These are phyloP conservation scores for Aspergillus oerlinghausenensis DNA, from an alignment of 2,329 filamentous ascomycete species.

Conservation along the genomic window DNA sequence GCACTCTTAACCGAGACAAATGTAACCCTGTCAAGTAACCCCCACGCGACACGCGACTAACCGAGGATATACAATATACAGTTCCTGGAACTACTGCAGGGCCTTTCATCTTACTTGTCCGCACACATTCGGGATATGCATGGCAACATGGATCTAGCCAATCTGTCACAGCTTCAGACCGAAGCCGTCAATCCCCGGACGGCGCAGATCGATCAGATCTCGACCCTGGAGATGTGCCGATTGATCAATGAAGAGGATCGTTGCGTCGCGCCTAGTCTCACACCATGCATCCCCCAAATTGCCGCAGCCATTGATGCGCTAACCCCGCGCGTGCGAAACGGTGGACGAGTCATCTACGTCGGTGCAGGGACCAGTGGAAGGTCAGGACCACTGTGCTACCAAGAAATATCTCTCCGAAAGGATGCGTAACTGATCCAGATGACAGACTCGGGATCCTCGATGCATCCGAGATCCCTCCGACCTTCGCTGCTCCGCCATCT, in stretches of 20 bases:
- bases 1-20: constrained; percentile 16
- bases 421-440: background rate
- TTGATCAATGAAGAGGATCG: constrained; percentile 38
- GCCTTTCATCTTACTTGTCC: background rate
- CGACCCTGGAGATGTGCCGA: constrained; percentile 36
- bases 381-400: constrained; percentile 17
- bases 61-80: background rate
- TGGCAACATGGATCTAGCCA: constrained; percentile 4
- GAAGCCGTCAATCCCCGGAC: constrained; percentile 35
- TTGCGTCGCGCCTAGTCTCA: constrained; percentile 28
- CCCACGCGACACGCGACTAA: background rate
- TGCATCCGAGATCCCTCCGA: constrained; percentile 42
- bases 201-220: constrained; percentile 32
- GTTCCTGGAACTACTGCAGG: background rate
- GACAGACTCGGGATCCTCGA: constrained; percentile 38
- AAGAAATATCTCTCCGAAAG: too few species aligned
- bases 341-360: constrained; percentile 34
- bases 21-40: background rate
- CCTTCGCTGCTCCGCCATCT: constrained; percentile 34
- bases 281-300: constrained; percentile 29
- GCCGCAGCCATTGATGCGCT: constrained; percentile 32
- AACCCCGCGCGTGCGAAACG: constrained; percentile 25
- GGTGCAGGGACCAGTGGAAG: constrained; percentile 44
- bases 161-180: constrained; percentile 32
- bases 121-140: background rate